Evolutionary conservation across 2,329 filamentous ascomycete species (phyloP).

Genomic region (Colletotrichum sp.): DNA sequence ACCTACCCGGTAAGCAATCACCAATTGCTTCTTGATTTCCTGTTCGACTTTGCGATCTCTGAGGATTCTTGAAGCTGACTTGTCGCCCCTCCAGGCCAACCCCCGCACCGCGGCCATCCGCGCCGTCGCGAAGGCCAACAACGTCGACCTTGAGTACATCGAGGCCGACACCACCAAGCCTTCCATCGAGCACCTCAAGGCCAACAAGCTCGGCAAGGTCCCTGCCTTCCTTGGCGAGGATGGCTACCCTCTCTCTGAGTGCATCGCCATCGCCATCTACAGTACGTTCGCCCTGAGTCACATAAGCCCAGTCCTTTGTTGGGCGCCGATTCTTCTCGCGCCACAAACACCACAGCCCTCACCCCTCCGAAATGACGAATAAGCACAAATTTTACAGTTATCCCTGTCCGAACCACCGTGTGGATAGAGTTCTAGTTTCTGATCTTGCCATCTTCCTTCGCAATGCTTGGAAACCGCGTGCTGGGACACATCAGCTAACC

Average conservation of each 20-base stretch:
- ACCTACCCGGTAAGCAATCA: conserved; percentile 71
- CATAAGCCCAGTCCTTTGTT: conserved; percentile 19
- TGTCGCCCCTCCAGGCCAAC: conserved; percentile 69
- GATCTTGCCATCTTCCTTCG: conserved; percentile 48
- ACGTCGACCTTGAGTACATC: conserved; percentile 88
- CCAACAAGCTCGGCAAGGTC: conserved; percentile 89
- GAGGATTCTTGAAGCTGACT: conserved; percentile 35
- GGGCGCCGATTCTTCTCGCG: background rate
- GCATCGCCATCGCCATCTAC: conserved; percentile 96
- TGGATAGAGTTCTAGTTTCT: conserved; percentile 91
- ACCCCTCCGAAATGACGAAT: conserved; percentile 66
- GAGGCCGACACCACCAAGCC: conserved; percentile 70
- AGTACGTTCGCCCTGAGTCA: conserved; percentile 67
- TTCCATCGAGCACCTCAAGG: conserved; percentile 79
- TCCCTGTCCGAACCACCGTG: conserved; percentile 90
- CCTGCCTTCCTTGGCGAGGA: conserved; percentile 93
- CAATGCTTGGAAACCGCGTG: conserved; percentile 21
- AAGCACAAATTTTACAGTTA: conserved; percentile 86
- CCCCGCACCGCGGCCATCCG: conserved; percentile 86
- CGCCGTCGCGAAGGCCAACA: conserved; percentile 97
- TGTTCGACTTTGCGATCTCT: background rate
- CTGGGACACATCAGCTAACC: conserved; percentile 33
- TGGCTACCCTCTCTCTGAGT: conserved; percentile 88
- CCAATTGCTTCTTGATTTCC: background rate
- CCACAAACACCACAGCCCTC: background rate